Percentiles rank a stretch among this genome's conserved stretches.
phyloP scores from a whole-genome alignment of 805 yeast genomes.

The Lachancea lanzarotensis region DNA sequence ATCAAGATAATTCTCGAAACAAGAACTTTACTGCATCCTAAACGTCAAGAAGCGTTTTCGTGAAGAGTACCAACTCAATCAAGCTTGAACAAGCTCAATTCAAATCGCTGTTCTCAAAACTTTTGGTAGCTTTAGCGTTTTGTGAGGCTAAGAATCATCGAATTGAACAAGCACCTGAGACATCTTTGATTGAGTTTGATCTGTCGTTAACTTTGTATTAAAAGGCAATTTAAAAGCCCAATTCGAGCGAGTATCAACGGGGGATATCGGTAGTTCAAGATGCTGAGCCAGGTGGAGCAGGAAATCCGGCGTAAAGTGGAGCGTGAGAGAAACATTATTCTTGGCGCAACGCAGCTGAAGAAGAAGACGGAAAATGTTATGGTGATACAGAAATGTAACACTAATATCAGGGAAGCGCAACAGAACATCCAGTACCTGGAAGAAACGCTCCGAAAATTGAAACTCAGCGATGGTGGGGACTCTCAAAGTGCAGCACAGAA shows the following conservation, averaged over 20 bases:
- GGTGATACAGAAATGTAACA: slow-evolving; percentile 86
- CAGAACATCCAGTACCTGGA: slow-evolving; percentile 84
- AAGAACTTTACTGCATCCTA: too few relatives aligned
- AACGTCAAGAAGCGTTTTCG: too few relatives aligned
- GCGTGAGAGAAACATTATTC: slow-evolving; percentile 79
- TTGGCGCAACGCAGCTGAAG: slow-evolving; percentile 77
- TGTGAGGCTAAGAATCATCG: too few relatives aligned
- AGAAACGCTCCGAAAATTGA: slow-evolving; percentile 61
- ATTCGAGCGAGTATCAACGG: not conserved
- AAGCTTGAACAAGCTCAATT: too few relatives aligned
- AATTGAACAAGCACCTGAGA: too few relatives aligned
- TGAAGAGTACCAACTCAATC: too few relatives aligned
- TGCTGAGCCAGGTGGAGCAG: slow-evolving; percentile 28
- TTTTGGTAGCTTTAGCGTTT: too few relatives aligned
- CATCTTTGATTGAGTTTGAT: not conserved
- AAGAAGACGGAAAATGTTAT: slow-evolving; percentile 70
- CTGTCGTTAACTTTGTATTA: not conserved
- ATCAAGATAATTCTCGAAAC: too few relatives aligned
- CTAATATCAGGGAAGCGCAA: slow-evolving; percentile 84
- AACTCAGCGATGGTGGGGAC: slow-evolving; percentile 12
- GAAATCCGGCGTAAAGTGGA: slow-evolving; percentile 84
- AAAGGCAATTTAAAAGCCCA: not conserved
- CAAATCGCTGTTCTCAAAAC: too few relatives aligned
- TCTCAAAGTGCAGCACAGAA: not conserved
- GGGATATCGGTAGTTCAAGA: not conserved